Evolutionary conservation across 2,329 filamentous ascomycete genomes (phyloP), one percentile per base, ranked within the genome.

Genomic region (Fusarium guadeloupense): DNA sequence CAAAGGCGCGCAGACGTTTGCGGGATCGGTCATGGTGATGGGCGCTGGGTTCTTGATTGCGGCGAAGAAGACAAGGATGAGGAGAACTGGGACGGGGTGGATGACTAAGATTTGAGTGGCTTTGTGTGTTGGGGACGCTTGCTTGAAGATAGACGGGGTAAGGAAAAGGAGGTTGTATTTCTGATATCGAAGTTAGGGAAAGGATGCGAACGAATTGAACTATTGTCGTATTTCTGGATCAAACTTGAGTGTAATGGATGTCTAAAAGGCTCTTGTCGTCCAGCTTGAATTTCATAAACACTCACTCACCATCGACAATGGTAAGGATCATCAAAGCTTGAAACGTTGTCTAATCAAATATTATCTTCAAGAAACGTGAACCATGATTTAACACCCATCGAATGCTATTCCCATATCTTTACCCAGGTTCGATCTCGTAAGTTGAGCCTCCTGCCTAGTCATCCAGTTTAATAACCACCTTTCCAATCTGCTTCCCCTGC

Each of bases 1-100:
- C 38, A 63, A 69, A 7, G 82, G 80, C 1, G 81, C 82, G 6
- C 82, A 85, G 71, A 70, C 67, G 1, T 85, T 84, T 62, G 78
- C 80, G 0, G 83, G 80, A 0, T 64, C 62, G 2, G 71, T 69
- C 5, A 45, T 84, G 62, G 39, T 82, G 9, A 46, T 81, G 2
- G 81, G 81, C 0, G 72, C 70, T 28, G 67, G 58, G 0, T 76
- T 82, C 13, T 68, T 83, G 45, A 44, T 71, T 1, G 73, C 73
- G 0, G 77, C 79, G 9, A 75, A 78, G 64, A 35, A 72, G 30
- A 75, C 71, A 13, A 75, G 75, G 66, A 77, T 77, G 71, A 73
- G 72, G 38, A 75, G 69, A 59, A 67, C 71, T 7, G 75, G 75
- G 1, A 54, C 66, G n/a, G 75, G 75, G 9, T 80, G 77, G 75